Conservation (phyloP, 116 monocot species). For the Iris pallida region DNA sequence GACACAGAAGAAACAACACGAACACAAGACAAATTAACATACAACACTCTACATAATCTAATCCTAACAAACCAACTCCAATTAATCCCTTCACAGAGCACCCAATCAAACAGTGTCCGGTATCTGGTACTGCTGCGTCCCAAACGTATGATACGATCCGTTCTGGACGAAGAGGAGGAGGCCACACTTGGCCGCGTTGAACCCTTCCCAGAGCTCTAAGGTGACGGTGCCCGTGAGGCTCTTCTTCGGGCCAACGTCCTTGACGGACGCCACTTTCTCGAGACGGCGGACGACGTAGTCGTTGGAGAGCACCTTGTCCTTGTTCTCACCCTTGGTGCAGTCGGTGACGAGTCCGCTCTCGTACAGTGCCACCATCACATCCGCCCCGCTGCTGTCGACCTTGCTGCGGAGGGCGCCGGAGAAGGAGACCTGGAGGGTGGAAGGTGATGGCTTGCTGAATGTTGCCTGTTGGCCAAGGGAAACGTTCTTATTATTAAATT, state of each 20-base stretch:
- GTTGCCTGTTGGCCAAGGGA: constrained; percentile 37
- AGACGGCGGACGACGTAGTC: constrained; percentile 72
- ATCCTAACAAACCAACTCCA: not conserved
- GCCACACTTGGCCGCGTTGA: constrained; percentile 48
- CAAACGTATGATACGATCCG: constrained; percentile 35
- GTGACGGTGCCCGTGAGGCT: constrained; percentile 48
- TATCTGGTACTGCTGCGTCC: constrained; percentile 42
- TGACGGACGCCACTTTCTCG: constrained; percentile 57
- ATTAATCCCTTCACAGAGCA: not conserved
- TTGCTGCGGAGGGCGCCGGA: constrained; percentile 45
- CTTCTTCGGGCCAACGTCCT: constrained; percentile 64
- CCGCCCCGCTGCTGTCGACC: constrained; percentile 50
- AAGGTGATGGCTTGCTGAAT: constrained; percentile 46
- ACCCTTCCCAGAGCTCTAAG: constrained; percentile 72
- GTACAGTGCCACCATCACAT: constrained; percentile 65
- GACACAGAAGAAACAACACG: not conserved
- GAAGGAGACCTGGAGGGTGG: constrained; percentile 53
- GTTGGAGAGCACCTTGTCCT: constrained; percentile 41
- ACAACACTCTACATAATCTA: not conserved
- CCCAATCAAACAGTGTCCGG: constrained; percentile 33
- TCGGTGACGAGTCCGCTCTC: constrained; percentile 72
- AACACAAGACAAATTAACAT: too few species aligned
- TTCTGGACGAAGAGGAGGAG: constrained; percentile 55
- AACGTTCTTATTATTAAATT: not conserved
- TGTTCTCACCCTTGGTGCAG: constrained; percentile 64